phyloP scores from a whole-genome alignment of 331 rosid species.

The Spiraea crenata region DNA sequence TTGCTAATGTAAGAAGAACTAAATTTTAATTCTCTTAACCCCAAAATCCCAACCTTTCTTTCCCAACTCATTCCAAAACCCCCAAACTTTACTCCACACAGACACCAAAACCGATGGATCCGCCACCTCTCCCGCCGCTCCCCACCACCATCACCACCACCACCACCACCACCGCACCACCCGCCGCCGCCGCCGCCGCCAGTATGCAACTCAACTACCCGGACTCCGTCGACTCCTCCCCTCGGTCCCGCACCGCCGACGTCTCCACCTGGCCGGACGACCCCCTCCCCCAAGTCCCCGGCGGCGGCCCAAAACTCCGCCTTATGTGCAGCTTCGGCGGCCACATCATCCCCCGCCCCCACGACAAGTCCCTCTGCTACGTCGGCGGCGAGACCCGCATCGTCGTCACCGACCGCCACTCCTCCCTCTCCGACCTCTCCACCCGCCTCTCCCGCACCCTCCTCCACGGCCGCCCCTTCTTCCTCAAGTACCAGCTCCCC shows the following conservation, averaged over 20 bases:
- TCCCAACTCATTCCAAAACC: slow-evolving; percentile 1
- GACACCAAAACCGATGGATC: slow-evolving; percentile 35
- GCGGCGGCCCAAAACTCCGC: slow-evolving; percentile 72
- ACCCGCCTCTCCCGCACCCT: slow-evolving; percentile 61
- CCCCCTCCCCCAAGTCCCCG: slow-evolving; percentile 53
- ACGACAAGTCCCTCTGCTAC: slow-evolving; percentile 80
- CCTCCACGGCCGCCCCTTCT: slow-evolving; percentile 71
- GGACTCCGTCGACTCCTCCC: slow-evolving; percentile 54
- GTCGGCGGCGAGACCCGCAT: slow-evolving; percentile 91
- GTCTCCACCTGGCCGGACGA: slow-evolving; percentile 33
- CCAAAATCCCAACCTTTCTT: background rate
- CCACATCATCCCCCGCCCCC: slow-evolving; percentile 95
- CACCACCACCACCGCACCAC: background rate
- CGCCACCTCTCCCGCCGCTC: slow-evolving; percentile 32
- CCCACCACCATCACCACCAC: slow-evolving; percentile 24
- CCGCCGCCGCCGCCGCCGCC: slow-evolving; percentile 6
- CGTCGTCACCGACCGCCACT: slow-evolving; percentile 62
- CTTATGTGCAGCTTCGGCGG: slow-evolving; percentile 98
- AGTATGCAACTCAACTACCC: slow-evolving; percentile 38
- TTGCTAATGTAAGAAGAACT: no score
- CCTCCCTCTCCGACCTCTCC: slow-evolving; percentile 64
- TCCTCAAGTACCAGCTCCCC: slow-evolving; percentile 86
- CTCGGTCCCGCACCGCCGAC: slow-evolving; percentile 53
- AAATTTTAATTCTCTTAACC: background rate
- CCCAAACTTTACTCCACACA: slow-evolving; percentile 6